Base-by-base conservation (phyloP, 2,329 filamentous ascomycete genomes). In the Alternaria longipes region DNA sequence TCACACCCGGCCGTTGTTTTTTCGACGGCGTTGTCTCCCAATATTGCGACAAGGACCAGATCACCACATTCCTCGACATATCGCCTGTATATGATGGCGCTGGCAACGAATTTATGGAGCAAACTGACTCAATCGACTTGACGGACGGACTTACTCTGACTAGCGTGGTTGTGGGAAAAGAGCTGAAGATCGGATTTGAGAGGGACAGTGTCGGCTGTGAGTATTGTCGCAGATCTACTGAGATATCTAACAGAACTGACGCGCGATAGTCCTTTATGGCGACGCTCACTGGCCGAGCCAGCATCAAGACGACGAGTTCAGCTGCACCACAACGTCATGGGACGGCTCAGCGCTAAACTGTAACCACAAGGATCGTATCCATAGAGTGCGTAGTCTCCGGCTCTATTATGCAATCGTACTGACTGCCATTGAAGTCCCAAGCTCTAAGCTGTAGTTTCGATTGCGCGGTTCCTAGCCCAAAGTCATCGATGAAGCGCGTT, bases 1-100 rank as follows among this genome's bases (percentile, higher is more conserved):
- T 52, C 16, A 26, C 32, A 30, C n/a, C 50, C 11, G 50, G 50
- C 24, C 50, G 50, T 11, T 52, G 50, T 30, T 18, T 11, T 3
- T 52, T 52, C 16, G 50, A 52, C n/a, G 50, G 36, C 2, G 9
- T 41, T 11, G 34, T 52, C 50, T 28, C 32, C 20, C 50, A 41
- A 32, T 22, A 40, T 16, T 52, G 50, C 24, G 34, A 38, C 9
- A 16, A 22, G 22, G 14, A 41, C 36, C 32, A 18, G 14, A 26
- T 18, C 3, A 41, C 18, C 7, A 38, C 50, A 12, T 41, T 41
- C 50, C 22, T 52, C 24, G 32, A 28, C 14, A 16, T 52, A 8
- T 52, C 50, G 9, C 50, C 50, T 12, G 4, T 52, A n/a, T 52
- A 41, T 20, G 50, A 52, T 30, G 50, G 36, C 34, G 50, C 50